A percentile compares a stretch with the other conserved stretches of the same genome.
These are phyloP conservation scores for Helicocarpus griseus DNA, from an alignment of 2,329 filamentous ascomycete species.

Conservation along the genomic window DNA sequence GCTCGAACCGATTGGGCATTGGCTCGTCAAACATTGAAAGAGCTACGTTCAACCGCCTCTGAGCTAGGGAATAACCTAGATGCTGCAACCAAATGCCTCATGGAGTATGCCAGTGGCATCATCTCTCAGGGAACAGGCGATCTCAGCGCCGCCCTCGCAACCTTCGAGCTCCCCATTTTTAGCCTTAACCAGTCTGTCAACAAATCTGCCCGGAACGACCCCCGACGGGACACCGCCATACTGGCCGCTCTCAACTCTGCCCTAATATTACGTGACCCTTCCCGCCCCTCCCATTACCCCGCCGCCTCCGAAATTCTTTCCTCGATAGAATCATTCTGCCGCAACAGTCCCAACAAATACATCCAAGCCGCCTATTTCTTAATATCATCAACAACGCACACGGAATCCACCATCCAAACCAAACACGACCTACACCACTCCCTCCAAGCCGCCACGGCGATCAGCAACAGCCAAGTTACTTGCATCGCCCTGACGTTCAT, in stretches of 20 bases:
- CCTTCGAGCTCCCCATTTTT: conserved; percentile 57
- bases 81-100: conserved; percentile 42
- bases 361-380: conserved; percentile 71
- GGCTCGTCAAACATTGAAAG: conserved; percentile 49
- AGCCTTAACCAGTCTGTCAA: conserved; percentile 35
- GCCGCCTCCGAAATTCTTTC: conserved; percentile 54
- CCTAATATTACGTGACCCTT: conserved; percentile 59
- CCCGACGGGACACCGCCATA: conserved; percentile 55
- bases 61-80: conserved; percentile 32
- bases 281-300: conserved; percentile 48
- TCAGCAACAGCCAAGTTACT: conserved; percentile 69
- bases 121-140: conserved; percentile 70
- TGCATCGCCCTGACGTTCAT: conserved; percentile 77
- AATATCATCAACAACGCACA: conserved; percentile 57
- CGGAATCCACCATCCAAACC: conserved; percentile 61
- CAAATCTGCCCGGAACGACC: conserved; percentile 36
- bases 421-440: conserved; percentile 70
- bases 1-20: conserved; percentile 60
- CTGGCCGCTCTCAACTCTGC: conserved; percentile 56
- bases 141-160: conserved; percentile 54
- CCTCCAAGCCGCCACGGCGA: conserved; percentile 57
- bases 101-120: conserved; percentile 63
- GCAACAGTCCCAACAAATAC: conserved; percentile 60
- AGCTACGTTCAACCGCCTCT: conserved; percentile 41
- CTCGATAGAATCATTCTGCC: conserved; percentile 57